Percentiles rank a stretch among this genome's conserved stretches.
These are phyloP conservation scores for Halenospora varia DNA, from an alignment of 495 filamentous ascomycete genomes.

Conservation along the genomic window DNA sequence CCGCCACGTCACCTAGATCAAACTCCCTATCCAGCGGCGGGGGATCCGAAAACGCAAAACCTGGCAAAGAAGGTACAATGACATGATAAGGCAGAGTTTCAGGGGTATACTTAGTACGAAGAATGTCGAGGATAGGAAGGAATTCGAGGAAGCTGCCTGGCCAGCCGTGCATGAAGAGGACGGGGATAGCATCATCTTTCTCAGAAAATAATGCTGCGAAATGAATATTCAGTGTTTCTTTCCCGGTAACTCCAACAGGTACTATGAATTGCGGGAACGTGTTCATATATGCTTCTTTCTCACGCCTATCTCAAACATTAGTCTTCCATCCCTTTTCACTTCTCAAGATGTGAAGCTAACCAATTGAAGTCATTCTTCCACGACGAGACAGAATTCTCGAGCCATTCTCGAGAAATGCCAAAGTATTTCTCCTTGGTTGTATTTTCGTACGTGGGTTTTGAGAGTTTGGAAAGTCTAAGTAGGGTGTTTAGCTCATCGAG, in stretches of 20 bases:
- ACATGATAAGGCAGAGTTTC: slow-evolving; percentile 59
- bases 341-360: not conserved
- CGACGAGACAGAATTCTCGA: not conserved
- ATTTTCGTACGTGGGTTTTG: not conserved
- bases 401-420: not conserved
- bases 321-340: not conserved
- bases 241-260: slow-evolving; percentile 40
- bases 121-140: not conserved
- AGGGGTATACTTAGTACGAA: slow-evolving; percentile 40
- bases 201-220: slow-evolving; percentile 61
- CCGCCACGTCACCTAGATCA: slow-evolving; percentile 34
- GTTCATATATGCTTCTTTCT: slow-evolving; percentile 54
- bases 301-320: slow-evolving; percentile 36
- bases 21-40: slow-evolving; percentile 48
- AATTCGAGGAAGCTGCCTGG: slow-evolving; percentile 38
- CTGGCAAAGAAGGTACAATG: slow-evolving; percentile 61
- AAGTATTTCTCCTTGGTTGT: not conserved
- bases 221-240: slow-evolving; percentile 46
- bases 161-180: slow-evolving; percentile 60
- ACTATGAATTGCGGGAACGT: slow-evolving; percentile 58
- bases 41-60: slow-evolving; percentile 54
- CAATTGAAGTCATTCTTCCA: not conserved
- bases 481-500: not conserved
- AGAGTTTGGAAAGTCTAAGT: not conserved
- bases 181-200: slow-evolving; percentile 54